A percentile compares a stretch with the other conserved stretches of the same genome.
phyloP scores from a whole-genome alignment of 805 yeast species.

The Teunomyces aglyptinius region DNA sequence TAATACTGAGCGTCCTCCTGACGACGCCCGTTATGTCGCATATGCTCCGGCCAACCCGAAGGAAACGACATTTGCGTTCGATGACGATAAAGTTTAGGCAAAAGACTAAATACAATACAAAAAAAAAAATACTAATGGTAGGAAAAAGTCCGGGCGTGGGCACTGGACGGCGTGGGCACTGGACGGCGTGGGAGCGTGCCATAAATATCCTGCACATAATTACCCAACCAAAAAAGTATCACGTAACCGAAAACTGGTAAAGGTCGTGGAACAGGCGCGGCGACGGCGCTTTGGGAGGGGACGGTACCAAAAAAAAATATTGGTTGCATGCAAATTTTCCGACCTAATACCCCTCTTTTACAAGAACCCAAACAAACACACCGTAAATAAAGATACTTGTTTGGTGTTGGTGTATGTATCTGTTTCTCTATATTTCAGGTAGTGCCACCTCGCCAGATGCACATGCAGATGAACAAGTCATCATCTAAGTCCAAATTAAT shows the following conservation, averaged over 20 bases:
- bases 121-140: background rate
- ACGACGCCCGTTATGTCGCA: constrained; percentile 47
- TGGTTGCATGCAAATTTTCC: constrained; percentile 4
- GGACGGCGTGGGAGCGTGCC: too few species aligned
- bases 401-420: background rate
- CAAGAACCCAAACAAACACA: background rate
- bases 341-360: constrained; percentile 3
- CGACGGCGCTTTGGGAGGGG: constrained; percentile 1
- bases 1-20: constrained; percentile 57
- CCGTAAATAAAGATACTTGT: too few species aligned
- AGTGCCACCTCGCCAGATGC: background rate
- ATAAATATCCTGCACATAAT: background rate
- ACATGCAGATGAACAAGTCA: too few species aligned
- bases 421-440: background rate
- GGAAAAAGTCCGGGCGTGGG: background rate
- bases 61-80: constrained; percentile 48
- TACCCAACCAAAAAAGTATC: background rate
- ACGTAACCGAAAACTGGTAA: background rate
- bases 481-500: background rate
- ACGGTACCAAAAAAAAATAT: background rate
- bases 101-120: background rate
- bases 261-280: background rate
- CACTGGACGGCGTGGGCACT: too few species aligned
- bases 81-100: constrained; percentile 52
- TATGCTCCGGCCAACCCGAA: constrained; percentile 61